phyloP scores from a whole-genome alignment of 148 eudicot species.

The Silene conica region DNA sequence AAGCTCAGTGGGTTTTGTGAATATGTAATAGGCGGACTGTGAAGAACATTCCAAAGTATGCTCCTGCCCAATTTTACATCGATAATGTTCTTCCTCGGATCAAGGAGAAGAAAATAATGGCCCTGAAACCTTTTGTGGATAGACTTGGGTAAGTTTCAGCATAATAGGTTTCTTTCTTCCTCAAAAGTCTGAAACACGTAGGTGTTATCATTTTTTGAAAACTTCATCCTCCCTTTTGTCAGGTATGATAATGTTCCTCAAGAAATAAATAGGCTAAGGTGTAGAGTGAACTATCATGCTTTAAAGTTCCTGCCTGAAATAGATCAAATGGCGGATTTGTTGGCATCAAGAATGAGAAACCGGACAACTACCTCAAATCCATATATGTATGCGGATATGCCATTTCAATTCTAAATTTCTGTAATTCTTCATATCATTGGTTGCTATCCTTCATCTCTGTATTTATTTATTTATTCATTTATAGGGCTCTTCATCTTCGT shows the following conservation, averaged over 20 bases:
- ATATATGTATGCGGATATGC: conserved; percentile 56
- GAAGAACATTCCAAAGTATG: conserved; percentile 97
- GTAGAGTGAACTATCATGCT: conserved; percentile 97
- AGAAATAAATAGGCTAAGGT: conserved; percentile 87
- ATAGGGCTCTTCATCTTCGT: conserved; percentile 99
- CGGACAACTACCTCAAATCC: conserved; percentile 82
- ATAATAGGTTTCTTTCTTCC: background rate
- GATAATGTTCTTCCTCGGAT: conserved; percentile 98
- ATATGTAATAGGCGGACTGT: conserved; percentile 77
- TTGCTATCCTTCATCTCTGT: background rate
- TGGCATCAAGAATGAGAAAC: conserved; percentile 94
- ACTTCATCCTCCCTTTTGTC: conserved; percentile 17
- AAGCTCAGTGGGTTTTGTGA: conserved; percentile 8
- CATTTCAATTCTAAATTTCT: background rate
- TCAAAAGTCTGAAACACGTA: background rate
- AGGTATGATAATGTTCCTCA: conserved; percentile 97
- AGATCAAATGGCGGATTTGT: conserved; percentile 84
- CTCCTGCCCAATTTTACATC: conserved; percentile 87
- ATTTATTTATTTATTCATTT: conserved; percentile 17
- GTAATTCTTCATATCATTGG: background rate
- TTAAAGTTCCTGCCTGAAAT: conserved; percentile 94
- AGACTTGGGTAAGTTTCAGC: conserved; percentile 81
- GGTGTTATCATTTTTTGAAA: background rate
- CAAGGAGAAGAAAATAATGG: conserved; percentile 98
- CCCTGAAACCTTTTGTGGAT: conserved; percentile 96